Conservation (phyloP, 495 filamentous ascomycete genomes). For the Aspergillus cavernicola region DNA sequence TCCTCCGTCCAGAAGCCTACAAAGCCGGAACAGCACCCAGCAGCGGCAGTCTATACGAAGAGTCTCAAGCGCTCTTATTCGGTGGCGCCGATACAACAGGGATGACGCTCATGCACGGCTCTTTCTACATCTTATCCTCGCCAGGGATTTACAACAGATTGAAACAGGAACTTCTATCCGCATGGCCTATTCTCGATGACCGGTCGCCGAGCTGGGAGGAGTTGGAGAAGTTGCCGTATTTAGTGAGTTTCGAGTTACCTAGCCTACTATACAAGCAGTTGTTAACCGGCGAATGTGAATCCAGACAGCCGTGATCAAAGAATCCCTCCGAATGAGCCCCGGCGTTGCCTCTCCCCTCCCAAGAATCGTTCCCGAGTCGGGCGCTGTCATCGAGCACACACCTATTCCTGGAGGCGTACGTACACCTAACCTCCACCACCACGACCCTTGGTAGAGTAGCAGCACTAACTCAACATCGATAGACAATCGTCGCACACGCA, state of each 20-base stretch:
- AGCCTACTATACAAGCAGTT: background rate
- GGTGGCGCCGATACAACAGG: constrained; percentile 8
- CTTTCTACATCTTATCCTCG: background rate
- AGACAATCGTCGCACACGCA: constrained; percentile 5
- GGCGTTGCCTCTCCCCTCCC: constrained; percentile 7
- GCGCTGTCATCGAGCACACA: background rate
- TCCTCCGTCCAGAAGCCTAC: constrained; percentile 8
- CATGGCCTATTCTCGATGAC: background rate
- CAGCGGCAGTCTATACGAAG: constrained; percentile 6
- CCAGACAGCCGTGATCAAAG: constrained; percentile 11
- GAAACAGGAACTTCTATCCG: background rate
- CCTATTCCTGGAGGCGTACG: constrained; percentile 7
- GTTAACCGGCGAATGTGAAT: background rate
- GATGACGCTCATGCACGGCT: constrained; percentile 5
- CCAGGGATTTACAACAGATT: background rate
- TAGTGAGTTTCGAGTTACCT: background rate
- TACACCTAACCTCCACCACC: background rate
- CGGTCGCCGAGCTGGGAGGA: background rate
- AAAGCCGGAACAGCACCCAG: background rate
- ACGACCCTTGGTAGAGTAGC: too few species aligned
- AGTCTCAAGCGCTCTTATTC: constrained; percentile 8
- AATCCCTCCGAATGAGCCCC: constrained; percentile 7
- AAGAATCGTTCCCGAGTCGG: constrained; percentile 1
- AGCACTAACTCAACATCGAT: background rate
- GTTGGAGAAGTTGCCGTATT: constrained; percentile 7